Evolutionary conservation across 2,329 filamentous ascomycete species (phyloP), one percentile per base, ranked within the genome.

Genomic region (Waltergamsia citrina): DNA sequence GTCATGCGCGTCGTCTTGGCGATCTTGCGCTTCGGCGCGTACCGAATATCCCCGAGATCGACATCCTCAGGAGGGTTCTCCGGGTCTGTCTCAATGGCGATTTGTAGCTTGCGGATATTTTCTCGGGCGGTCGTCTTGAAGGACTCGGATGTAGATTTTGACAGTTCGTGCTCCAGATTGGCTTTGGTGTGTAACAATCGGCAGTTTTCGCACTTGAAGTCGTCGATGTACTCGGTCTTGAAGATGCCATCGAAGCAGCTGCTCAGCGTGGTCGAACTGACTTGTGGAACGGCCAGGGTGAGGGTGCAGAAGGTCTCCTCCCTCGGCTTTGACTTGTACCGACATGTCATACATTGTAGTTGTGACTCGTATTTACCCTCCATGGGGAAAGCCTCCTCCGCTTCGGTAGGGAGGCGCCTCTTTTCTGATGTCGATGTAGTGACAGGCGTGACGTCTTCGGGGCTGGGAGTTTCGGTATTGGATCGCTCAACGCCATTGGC

Each of bases 161-260:
- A 57, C 22, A 81, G 52, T 41, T 86, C 77, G 6, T 66, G 61
- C 41, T 74, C 63, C 42, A 85, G 73, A 33, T 70, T 58, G 20
- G 77, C 65, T 34, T 85, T 62, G 4, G 87, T 87, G 54, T 94
- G 83, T 28, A 85, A 60, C n/a, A 98, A 67, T 16, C 87, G 78
- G 52, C 92, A 98, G 59, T 79, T 84, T 48, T 95, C 92, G 61
- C 92, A 98, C 46, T 85, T 88, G 66, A 93, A 98, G 53, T 94
- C 92, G 42, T 96, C 90, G 43, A 98, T 95, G 53, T 87, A 82
- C 56, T 98, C 92, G 1, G 85, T 86, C 59, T 94, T 94, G 45
- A 98, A 80, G 57, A 95, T 81, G 26, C 84, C 84, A 49, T 98
- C 92, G 47, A 98, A 92, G 56, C 92, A 98, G 7, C 78, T 70